phyloP scores from a whole-genome alignment of 164 flowering plant genomes.

The Magnolia changhungtana region DNA sequence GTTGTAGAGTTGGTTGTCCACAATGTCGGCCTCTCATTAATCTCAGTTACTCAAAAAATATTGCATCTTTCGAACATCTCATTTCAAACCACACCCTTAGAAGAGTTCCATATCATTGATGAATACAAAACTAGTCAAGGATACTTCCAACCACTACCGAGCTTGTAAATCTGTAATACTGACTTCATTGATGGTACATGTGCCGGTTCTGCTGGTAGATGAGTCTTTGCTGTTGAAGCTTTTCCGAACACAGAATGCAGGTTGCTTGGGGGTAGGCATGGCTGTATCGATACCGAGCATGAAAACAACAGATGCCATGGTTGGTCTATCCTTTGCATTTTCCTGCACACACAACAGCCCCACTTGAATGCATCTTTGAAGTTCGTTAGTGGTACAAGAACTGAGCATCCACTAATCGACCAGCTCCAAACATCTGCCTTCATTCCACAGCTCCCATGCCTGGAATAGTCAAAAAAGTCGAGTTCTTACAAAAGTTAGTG shows the following conservation, averaged over 20 bases:
- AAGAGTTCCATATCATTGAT: too few relatives aligned
- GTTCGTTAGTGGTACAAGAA: background rate
- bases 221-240: background rate
- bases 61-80: too few relatives aligned
- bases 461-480: background rate
- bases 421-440: slow-evolving; percentile 8
- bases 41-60: too few relatives aligned
- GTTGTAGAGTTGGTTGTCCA: too few relatives aligned
- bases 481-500: too few relatives aligned
- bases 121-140: background rate
- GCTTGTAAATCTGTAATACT: background rate
- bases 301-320: slow-evolving; percentile 3
- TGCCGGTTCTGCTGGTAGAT: background rate
- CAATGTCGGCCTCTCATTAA: too few relatives aligned
- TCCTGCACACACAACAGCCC: slow-evolving; percentile 16
- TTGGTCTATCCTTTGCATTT: slow-evolving; percentile 13
- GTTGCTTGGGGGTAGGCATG: slow-evolving; percentile 20
- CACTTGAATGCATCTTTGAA: slow-evolving; percentile 16
- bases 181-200: background rate
- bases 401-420: background rate
- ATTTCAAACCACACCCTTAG: too few relatives aligned
- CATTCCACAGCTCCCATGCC: slow-evolving; percentile 16
- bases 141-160: background rate
- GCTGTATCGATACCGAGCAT: slow-evolving; percentile 22
- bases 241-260: slow-evolving; percentile 1